Evolutionary conservation across 306 rosid species (phyloP).

Genomic region (Vachellia pachyceras): DNA sequence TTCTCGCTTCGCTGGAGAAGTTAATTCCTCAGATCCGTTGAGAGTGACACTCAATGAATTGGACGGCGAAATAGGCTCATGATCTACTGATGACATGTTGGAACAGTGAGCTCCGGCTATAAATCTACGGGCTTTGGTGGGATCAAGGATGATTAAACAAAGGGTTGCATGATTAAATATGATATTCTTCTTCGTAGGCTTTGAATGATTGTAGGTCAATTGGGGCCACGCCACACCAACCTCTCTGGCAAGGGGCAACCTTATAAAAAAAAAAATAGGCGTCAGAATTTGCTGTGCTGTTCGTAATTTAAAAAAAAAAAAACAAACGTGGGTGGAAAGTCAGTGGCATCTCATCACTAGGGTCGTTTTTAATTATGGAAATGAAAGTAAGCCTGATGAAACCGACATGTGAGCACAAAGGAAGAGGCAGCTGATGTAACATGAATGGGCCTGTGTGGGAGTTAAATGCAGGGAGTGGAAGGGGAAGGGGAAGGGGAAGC

Average conservation of each 20-base stretch:
- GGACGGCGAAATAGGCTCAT: neutral
- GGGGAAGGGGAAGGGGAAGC: neutral
- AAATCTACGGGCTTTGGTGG: constrained; percentile 33
- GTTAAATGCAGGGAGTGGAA: neutral
- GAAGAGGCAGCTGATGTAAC: neutral
- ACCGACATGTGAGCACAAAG: neutral
- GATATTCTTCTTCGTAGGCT: constrained; percentile 28
- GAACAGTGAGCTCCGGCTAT: constrained; percentile 31
- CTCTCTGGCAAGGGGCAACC: constrained; percentile 29
- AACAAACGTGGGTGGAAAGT: neutral
- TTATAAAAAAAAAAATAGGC: constrained; percentile 4
- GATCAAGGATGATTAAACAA: constrained; percentile 35
- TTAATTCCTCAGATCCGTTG: neutral
- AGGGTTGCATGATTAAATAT: constrained; percentile 8
- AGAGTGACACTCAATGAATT: neutral
- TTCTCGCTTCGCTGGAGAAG: neutral
- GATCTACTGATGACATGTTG: constrained; percentile 10
- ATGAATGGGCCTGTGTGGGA: neutral
- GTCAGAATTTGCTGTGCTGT: neutral
- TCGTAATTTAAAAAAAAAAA: neutral
- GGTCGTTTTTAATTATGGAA: constrained; percentile 24
- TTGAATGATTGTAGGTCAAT: constrained; percentile 45
- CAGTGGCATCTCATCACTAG: constrained; percentile 28
- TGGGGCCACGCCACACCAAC: constrained; percentile 39
- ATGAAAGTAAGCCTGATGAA: neutral